Evolutionary conservation across 2,329 filamentous ascomycete species (phyloP), one percentile per base, ranked within the genome.

Genomic region (Penicillium sclerotiorum): DNA sequence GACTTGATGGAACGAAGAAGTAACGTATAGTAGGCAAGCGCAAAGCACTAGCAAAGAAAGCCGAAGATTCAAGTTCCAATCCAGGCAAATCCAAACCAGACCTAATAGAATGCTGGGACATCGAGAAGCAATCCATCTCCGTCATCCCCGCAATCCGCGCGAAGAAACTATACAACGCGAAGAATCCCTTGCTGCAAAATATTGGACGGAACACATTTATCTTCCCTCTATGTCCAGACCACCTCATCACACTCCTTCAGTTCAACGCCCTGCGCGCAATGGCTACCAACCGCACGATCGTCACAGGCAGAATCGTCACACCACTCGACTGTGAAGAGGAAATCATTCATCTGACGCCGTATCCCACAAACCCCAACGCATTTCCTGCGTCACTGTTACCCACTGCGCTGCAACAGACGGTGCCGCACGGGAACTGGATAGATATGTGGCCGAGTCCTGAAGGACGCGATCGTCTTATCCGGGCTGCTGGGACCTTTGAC

Each of bases 231-330:
- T 69, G 53, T 42, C 57, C 69, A 47, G 72, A 75, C 57, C 70
- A 75, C 49, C 69, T 76, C 42, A 73, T 75, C 54, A 71, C 66
- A n/a, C 70, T 75, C 41, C 63, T 74, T 28, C 72, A 74, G 55
- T 73, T 60, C 57, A 75, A 76, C 55, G 65, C 64, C 52, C 63
- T 75, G 45, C 72, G 73, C 42, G 73, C 68, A 35, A 35, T 67
- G 23, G 60, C 61, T 37, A 60, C 62, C 53, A 76, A 76, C 61
- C 69, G 68, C 46, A 62, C 53, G 50, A 56, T 73, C 9, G 56
- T 71, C 37, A 71, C 65, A 12, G 63, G 64, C 46, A 63, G 66
- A 53, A 61, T 67, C 45, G 36, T 41, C 55, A 68, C 65, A 33
- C 65, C 65, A 25, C 56, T 66, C 39, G 64, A 67, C 52, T 73